Percentiles rank a stretch among this genome's conserved stretches.
These are phyloP conservation scores for Sclerospora graminicola DNA, from an alignment of 352 stramenopile genomes.

Conservation along the genomic window DNA sequence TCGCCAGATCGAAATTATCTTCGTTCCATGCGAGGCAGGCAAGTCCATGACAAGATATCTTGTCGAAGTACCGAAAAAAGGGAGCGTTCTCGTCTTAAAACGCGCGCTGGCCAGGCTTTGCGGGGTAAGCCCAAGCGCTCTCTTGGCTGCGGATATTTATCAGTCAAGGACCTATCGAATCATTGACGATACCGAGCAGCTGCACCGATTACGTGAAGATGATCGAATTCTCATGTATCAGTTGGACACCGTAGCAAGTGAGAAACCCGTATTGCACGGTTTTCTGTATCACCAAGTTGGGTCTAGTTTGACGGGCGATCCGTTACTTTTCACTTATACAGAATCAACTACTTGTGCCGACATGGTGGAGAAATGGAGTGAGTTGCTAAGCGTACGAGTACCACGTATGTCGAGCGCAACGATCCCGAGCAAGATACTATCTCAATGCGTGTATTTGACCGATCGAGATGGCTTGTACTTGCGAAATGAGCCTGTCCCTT, in stretches of 20 bases:
- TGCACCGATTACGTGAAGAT: slow-evolving; percentile 53
- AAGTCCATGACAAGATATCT: slow-evolving; percentile 42
- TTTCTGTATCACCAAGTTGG: slow-evolving; percentile 68
- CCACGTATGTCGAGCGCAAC: slow-evolving; percentile 22
- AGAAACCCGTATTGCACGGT: slow-evolving; percentile 29
- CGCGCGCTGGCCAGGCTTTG: slow-evolving; percentile 40
- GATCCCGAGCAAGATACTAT: slow-evolving; percentile 33
- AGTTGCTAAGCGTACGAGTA: slow-evolving; percentile 33
- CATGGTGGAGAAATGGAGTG: slow-evolving; percentile 49
- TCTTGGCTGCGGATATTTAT: slow-evolving; percentile 65
- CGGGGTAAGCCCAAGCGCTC: slow-evolving; percentile 21
- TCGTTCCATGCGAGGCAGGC: slow-evolving; percentile 26
- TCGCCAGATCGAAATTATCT: slow-evolving; percentile 52
- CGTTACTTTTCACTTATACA: slow-evolving; percentile 57
- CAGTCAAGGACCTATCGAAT: slow-evolving; percentile 70
- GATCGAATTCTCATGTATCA: slow-evolving; percentile 70
- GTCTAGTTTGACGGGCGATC: slow-evolving; percentile 40
- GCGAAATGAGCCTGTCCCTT: slow-evolving; percentile 39
- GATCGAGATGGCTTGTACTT: slow-evolving; percentile 47
- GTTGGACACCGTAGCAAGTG: slow-evolving; percentile 21
- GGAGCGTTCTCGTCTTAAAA: slow-evolving; percentile 40
- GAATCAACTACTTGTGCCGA: slow-evolving; percentile 48
- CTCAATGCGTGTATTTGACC: slow-evolving; percentile 39
- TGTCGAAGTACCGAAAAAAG: slow-evolving; percentile 63
- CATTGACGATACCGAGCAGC: slow-evolving; percentile 48